Percentiles rank a stretch among this genome's conserved stretches.
Conservation (phyloP, 2,329 filamentous ascomycete species). For the Penicillium sp. region DNA sequence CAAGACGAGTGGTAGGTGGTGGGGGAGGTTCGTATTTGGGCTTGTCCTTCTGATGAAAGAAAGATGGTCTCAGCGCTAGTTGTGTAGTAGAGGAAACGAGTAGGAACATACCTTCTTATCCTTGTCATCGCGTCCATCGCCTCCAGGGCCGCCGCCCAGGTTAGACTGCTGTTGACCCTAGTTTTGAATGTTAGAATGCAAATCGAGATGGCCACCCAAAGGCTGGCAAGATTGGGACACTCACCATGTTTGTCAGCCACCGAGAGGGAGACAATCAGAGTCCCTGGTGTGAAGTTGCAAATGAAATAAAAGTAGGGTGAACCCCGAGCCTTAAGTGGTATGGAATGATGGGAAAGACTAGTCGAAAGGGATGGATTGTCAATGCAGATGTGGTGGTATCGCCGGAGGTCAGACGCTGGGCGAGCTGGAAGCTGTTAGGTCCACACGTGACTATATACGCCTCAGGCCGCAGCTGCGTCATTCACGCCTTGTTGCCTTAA, state of each 20-base stretch:
- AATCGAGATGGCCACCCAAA: constrained; percentile 2
- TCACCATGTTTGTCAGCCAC: constrained; percentile 38
- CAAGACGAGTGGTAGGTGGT: constrained; percentile 92
- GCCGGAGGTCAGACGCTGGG: constrained; percentile 16
- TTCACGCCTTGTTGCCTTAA: constrained; percentile 19
- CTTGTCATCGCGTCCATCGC: constrained; percentile 78
- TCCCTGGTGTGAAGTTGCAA: background rate
- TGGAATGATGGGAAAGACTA: constrained; percentile 7
- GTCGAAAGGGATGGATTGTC: constrained; percentile 15
- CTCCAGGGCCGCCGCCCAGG: constrained; percentile 70
- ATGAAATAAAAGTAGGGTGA: background rate
- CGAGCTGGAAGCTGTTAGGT: constrained; percentile 27
- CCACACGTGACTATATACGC: constrained; percentile 18
- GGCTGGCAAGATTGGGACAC: constrained; percentile 20
- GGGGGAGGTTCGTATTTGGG: constrained; percentile 99
- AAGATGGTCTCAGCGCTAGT: constrained; percentile 17
- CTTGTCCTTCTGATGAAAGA: constrained; percentile 80
- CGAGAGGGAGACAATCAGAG: constrained; percentile 18
- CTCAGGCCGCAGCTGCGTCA: constrained; percentile 21
- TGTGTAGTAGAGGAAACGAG: background rate
- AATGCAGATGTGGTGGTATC: constrained; percentile 22
- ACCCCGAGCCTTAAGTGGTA: background rate
- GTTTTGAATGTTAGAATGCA: constrained; percentile 26
- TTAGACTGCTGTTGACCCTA: constrained; percentile 68
- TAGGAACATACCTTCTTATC: constrained; percentile 76